Percentiles rank a stretch among this genome's conserved stretches.
Conservation (phyloP, 768 basidiomycete species). For the Naganishia friedmannii region DNA sequence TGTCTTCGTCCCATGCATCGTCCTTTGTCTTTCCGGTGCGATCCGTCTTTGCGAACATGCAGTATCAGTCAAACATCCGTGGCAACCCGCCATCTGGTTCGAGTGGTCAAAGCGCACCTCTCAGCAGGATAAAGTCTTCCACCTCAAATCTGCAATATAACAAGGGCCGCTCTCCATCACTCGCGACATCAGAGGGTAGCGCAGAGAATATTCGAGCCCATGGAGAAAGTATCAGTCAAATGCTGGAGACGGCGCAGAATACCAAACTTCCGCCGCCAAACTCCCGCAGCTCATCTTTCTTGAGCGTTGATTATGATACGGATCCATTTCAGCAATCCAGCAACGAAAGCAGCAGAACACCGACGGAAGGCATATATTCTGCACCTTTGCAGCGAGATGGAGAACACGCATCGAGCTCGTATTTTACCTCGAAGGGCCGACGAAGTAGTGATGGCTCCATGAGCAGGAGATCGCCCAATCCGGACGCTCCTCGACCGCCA, state of each 20-base stretch:
- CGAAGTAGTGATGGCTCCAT: slow-evolving; percentile 9
- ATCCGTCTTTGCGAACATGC: slow-evolving; percentile 30
- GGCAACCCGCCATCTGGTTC: background rate
- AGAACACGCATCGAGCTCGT: background rate
- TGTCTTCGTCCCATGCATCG: slow-evolving; percentile 18
- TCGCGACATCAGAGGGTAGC: background rate
- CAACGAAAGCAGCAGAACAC: slow-evolving; percentile 8
- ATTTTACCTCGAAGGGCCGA: background rate
- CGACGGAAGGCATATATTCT: slow-evolving; percentile 15
- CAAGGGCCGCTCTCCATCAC: slow-evolving; percentile 1
- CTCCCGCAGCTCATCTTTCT: no score
- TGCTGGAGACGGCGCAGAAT: slow-evolving; percentile 12
- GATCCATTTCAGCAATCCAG: background rate
- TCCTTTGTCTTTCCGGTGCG: slow-evolving; percentile 33
- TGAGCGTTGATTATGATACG: background rate
- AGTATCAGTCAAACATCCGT: background rate
- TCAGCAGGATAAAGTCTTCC: background rate
- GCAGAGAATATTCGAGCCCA: slow-evolving; percentile 23
- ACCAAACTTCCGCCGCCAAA: background rate
- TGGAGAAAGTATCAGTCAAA: slow-evolving; percentile 23
- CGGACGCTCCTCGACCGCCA: background rate
- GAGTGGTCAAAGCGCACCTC: background rate
- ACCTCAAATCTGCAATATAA: background rate
- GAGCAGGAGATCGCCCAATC: background rate
- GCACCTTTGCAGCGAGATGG: slow-evolving; percentile 22